Evolutionary conservation across 2,329 filamentous ascomycete species (phyloP), one percentile per base, ranked within the genome.

Genomic region (Periglandula ipomoeae): DNA sequence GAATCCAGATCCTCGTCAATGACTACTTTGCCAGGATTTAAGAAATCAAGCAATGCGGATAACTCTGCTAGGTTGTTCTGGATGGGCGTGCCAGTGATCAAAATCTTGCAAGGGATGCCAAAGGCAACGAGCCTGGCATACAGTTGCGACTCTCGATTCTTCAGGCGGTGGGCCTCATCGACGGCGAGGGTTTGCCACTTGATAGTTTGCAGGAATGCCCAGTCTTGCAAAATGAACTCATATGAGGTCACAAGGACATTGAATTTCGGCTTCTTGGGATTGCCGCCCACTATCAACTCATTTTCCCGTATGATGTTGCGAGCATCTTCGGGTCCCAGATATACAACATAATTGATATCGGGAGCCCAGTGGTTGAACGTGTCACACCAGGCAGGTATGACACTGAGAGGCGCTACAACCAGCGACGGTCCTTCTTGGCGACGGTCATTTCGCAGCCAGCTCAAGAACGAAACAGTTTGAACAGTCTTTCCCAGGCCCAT

Each of bases 401-500:
- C 95, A 52, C 91, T 97, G 22, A 98, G 76, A 24, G 93, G 93
- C 7, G 95, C 93, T n/a, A 97, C 89, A 51, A 97, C 91, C 39
- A 98, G 81, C 61, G 96, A 97, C 0, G 93, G 93, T 0, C 93
- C 93, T 66, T 97, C 87, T 64, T 98, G 93, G 44, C 77, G 78
- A 56, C 91, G 82, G 50, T 89, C 83, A 67, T 97, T 91, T 48
- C 89, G 87, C 52, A 98, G 76, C 91, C 93, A 98, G 64, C 91
- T 96, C 66, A 98, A 85, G 65, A 97, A 97, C 0, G 91, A 84
- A 24, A 98, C 90, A 0, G 91, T 96, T 69, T 98, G 93, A 0
- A 98, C 93, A 0, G 93, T 98, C 71, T 98, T 98, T 24, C 93
- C 93, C 13, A 98, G 76, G 59, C 93, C 93, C 93, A 98, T 98